Evolutionary conservation across 202 grass and related monocot genomes (phyloP).

Genomic region (Saccharum hybrid): DNA sequence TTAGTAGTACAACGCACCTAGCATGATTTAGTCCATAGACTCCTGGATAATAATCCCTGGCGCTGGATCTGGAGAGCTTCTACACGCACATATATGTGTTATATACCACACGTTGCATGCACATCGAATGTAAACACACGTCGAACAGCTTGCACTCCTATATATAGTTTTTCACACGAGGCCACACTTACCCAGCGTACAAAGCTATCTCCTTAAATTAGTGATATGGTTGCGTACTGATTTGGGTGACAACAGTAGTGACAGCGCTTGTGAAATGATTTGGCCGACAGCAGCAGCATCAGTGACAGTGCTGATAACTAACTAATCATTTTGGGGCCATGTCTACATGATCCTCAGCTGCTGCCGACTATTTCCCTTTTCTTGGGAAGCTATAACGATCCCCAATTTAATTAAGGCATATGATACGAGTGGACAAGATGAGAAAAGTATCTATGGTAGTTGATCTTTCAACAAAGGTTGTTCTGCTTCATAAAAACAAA

Average conservation of each 20-base stretch:
- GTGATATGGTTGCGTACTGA: conserved; percentile 7
- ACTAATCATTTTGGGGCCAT: conserved; percentile 46
- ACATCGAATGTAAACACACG: background rate
- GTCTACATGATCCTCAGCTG: conserved; percentile 27
- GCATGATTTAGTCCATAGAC: conserved; percentile 41
- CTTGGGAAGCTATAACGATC: conserved; percentile 43
- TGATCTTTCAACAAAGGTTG: conserved; percentile 55
- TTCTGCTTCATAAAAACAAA: conserved; percentile 60
- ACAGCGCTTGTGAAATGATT: conserved; percentile 34
- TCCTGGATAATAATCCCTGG: conserved; percentile 27
- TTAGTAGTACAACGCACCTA: conserved; percentile 43
- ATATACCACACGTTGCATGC: too few species aligned
- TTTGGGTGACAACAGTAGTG: conserved; percentile 22
- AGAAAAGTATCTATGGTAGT: conserved; percentile 43
- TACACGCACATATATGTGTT: conserved; percentile 19
- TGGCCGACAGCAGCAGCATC: conserved; percentile 7
- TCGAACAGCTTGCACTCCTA: background rate
- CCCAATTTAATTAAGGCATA: conserved; percentile 32
- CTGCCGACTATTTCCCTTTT: conserved; percentile 37
- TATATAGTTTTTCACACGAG: background rate
- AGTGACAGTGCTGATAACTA: conserved; percentile 41
- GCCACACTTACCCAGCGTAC: background rate
- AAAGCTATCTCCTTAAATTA: background rate
- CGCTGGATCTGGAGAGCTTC: conserved; percentile 46
- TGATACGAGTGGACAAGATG: conserved; percentile 12